Evolutionary conservation across 768 basidiomycete genomes (phyloP), one percentile per base, ranked within the genome.

Genomic region (Cystobasidiopsis lactophilus): DNA sequence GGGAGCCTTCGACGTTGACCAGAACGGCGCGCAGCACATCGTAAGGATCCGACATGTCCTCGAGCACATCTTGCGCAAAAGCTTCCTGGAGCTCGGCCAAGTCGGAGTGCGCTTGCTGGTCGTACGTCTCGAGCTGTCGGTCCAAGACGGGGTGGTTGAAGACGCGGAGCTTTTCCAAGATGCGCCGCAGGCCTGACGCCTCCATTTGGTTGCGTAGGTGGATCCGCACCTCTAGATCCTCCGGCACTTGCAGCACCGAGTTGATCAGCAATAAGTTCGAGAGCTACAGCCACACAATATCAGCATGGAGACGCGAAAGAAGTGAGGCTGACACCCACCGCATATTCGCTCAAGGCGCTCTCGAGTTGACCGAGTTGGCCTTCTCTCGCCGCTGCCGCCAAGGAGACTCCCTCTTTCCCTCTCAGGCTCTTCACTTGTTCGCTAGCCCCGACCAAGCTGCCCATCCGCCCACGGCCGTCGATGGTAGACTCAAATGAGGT

Each of bases 171-270:
- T 83, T 74, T 35, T 72, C 70, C 39, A 91, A 66, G 53, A 95
- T 79, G 29, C 75, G 73, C 37, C 74, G 71, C 26, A 95, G 71
- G 19, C 89, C 88, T 16, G 82, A 81, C 2, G 80, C 70, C 63
- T 93, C 85, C 81, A 96, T 86, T 63, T 84, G 79, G 7, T 79
- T 70, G 30, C 89, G 81, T 59, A 88, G 76, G 58, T 91, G 83
- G 40, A 91, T 69, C 51, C 88, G 79, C 49, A 86, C 65, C 59
- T 88, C 82, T 47, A 86, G 68, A 63, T 89, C 86, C 43, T 82
- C 80, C 19, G 77, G 70, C 52, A 70, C 68, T 46, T 69, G 66
- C 52, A 89, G 67, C 35, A 89, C 74, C 26, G 71, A 74, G 57
- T 77, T 75, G 58, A 91, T 73, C 48, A 91, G 72, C 51, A 79